These are phyloP conservation scores for Mycena floridula DNA, from an alignment of 768 basidiomycete species.

Conservation along the genomic window DNA sequence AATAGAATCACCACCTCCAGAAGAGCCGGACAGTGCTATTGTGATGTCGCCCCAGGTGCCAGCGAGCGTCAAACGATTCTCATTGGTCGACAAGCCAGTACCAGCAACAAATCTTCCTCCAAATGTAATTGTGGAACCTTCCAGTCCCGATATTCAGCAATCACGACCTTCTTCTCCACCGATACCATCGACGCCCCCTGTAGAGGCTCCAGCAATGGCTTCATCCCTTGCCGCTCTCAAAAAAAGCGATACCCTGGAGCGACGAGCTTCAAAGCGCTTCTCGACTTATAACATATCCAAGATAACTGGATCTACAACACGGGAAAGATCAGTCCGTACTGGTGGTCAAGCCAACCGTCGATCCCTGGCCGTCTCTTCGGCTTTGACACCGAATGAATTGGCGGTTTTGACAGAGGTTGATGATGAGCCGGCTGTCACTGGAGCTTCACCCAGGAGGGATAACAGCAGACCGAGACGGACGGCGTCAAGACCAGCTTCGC, in stretches of 20 bases:
- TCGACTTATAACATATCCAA: slow-evolving; percentile 92
- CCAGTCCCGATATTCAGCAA: slow-evolving; percentile 31
- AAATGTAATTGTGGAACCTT: slow-evolving; percentile 46
- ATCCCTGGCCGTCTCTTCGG: slow-evolving; percentile 57
- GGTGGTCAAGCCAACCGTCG: slow-evolving; percentile 48
- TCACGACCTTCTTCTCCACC: slow-evolving; percentile 19
- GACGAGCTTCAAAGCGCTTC: slow-evolving; percentile 93
- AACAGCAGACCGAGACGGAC: slow-evolving; percentile 20
- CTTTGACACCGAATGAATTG: slow-evolving; percentile 65
- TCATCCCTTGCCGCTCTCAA: slow-evolving; percentile 85
- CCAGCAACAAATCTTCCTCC: slow-evolving; percentile 34
- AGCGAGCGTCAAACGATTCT: slow-evolving; percentile 69
- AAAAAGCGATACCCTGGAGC: slow-evolving; percentile 78
- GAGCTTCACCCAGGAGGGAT: slow-evolving; percentile 11
- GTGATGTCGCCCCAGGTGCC: slow-evolving; percentile 43
- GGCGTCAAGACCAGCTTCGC: slow-evolving; percentile 29
- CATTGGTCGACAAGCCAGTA: slow-evolving; percentile 68
- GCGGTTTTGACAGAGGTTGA: slow-evolving; percentile 72
- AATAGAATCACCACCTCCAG: slow-evolving; percentile 13
- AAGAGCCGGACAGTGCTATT: slow-evolving; percentile 16
- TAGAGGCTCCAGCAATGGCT: slow-evolving; percentile 57
- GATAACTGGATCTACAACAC: slow-evolving; percentile 62
- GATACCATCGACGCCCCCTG: slow-evolving; percentile 30
- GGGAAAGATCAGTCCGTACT: slow-evolving; percentile 42
- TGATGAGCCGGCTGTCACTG: slow-evolving; percentile 37